These are phyloP conservation scores for Trichomonascus vanleenenianus DNA, from an alignment of 805 yeast genomes.

Conservation along the genomic window DNA sequence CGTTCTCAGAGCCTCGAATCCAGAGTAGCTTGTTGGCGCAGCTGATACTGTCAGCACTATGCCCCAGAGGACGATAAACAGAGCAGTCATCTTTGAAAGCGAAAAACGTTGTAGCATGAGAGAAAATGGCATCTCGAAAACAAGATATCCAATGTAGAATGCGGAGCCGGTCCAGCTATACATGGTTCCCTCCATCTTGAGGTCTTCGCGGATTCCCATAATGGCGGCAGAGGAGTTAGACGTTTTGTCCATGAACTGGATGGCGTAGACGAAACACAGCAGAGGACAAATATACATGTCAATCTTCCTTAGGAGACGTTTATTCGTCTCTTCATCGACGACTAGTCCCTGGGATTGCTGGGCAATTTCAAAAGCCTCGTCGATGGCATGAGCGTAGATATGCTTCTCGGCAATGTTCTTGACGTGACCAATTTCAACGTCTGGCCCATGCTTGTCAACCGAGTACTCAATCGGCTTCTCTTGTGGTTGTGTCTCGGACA, in stretches of 20 bases:
- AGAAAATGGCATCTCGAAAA: conserved; percentile 44
- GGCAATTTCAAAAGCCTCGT: conserved; percentile 6
- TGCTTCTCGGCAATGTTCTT: too few species aligned
- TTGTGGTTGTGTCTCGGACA: too few species aligned
- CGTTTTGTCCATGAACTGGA: conserved; percentile 55
- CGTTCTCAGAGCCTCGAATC: conserved; percentile 40
- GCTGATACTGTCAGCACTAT: conserved; percentile 43
- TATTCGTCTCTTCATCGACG: conserved; percentile 7
- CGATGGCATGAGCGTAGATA: not conserved
- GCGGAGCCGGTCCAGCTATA: conserved; percentile 48
- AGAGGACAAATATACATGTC: conserved; percentile 47
- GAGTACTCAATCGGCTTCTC: too few species aligned
- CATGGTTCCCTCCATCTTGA: conserved; percentile 37
- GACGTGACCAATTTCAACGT: too few species aligned
- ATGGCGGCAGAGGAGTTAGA: conserved; percentile 46
- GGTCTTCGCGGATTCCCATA: conserved; percentile 40
- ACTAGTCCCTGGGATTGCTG: conserved; percentile 6
- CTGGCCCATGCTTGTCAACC: too few species aligned
- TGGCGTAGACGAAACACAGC: conserved; percentile 41
- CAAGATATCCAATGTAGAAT: conserved; percentile 57
- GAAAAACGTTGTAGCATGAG: conserved; percentile 48
- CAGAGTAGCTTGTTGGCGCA: conserved; percentile 35
- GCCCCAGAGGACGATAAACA: conserved; percentile 57
- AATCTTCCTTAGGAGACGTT: conserved; percentile 38
- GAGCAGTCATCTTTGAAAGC: conserved; percentile 43